Evolutionary conservation across 2,329 filamentous ascomycete genomes (phyloP).

Genomic region (Verticillium klebahnii): DNA sequence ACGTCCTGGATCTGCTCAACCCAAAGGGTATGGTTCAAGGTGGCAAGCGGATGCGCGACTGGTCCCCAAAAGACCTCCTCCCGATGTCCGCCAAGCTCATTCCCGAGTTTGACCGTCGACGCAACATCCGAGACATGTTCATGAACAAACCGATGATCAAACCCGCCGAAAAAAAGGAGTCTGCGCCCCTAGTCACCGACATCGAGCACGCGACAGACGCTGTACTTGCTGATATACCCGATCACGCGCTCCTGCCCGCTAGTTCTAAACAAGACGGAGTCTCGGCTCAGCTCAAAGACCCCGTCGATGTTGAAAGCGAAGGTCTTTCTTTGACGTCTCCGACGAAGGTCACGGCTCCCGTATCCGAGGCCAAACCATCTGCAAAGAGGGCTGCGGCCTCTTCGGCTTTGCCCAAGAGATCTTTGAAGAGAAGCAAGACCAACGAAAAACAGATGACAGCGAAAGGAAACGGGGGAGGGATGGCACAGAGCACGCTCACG

Average conservation of each 20-base stretch:
- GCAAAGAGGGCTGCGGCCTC: constrained; percentile 13
- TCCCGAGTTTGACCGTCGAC: constrained; percentile 79
- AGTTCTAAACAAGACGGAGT: not conserved
- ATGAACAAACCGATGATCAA: constrained; percentile 43
- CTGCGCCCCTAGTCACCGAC: not conserved
- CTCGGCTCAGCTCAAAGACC: not conserved
- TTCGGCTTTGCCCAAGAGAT: constrained; percentile 19
- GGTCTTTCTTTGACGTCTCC: not conserved
- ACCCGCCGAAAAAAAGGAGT: constrained; percentile 9
- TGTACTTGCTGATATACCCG: not conserved
- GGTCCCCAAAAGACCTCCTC: constrained; percentile 61
- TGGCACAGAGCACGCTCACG: constrained; percentile 56
- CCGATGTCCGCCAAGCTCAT: constrained; percentile 77
- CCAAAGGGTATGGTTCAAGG: constrained; percentile 64
- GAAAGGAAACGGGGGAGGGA: constrained; percentile 23
- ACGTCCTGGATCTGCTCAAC: constrained; percentile 73
- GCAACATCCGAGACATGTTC: constrained; percentile 94
- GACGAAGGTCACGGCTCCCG: constrained; percentile 29
- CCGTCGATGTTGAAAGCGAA: constrained; percentile 6
- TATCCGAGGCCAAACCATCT: constrained; percentile 5
- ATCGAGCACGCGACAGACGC: not conserved
- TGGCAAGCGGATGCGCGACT: constrained; percentile 62
- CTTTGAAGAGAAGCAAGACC: constrained; percentile 30
- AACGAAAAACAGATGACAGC: constrained; percentile 17
- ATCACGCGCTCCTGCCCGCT: not conserved